Base-by-base conservation (phyloP, 2,329 filamentous ascomycete species). In the Lecanicillium sp. region DNA sequence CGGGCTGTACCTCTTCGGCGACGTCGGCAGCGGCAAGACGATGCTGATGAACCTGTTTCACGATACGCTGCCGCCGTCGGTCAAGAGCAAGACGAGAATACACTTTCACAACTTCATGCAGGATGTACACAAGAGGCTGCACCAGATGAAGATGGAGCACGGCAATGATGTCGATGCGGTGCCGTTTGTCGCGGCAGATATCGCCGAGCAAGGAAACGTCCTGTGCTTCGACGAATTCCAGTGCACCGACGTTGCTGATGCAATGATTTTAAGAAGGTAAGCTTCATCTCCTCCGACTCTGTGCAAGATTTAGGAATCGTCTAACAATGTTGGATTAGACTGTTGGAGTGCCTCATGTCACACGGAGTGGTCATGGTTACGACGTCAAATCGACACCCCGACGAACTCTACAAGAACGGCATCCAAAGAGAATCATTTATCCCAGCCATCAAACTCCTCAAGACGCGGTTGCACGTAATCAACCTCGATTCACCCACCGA, bases 61-160 rank as follows among this genome's bases (percentile, higher is more conserved):
- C 70, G 90, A 97, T 55, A 96, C 91, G 0, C 72, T 97, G 19
- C 93, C 93, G 0, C 65, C 72, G 14, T 84, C 85, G 51, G 90
- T 97, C 55, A 78, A 75, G 49, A 81, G 82, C 26, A 96, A 95
- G 71, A 94, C 85, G 39, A 79, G 93, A 40, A 96, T 98, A 60
- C 93, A 98, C 71, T 98, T 98, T 68, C 90, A 97, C 73, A 95
- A 95, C 66, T 98, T 98, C 73, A 98, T 98, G 93, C 93, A 97
- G 67, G 87, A 95, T 65, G 86, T 97, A 41, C 93, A 98, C 70
- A 89, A 85, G 65, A 79, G 91, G 52, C 72, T 97, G 59, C 93
- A 97, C 71, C 82, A 81, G 62, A 84, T 95, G 68, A 96, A 95
- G 72, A 85, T 93, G 78, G 72, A 83, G 58, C 81, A 95, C 64